A percentile compares a stretch with the other conserved stretches of the same genome.
phyloP scores from a whole-genome alignment of 805 yeast genomes.

The Kuraishia borneana region DNA sequence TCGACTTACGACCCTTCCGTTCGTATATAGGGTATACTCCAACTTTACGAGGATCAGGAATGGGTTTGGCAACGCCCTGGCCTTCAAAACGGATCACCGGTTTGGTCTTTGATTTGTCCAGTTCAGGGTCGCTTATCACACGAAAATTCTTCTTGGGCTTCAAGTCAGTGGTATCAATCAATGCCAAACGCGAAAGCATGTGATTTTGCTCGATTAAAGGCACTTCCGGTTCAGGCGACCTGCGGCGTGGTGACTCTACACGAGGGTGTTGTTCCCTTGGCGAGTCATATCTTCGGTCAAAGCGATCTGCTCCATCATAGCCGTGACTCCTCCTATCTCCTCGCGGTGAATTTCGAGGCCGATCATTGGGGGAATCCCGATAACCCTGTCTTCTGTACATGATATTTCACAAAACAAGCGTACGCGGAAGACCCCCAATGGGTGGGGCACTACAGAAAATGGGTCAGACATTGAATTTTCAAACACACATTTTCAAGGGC shows the following conservation, averaged over 20 bases:
- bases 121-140: slow-evolving; percentile 41
- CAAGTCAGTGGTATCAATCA: not conserved
- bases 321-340: not conserved
- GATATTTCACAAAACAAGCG: too few relatives aligned
- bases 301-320: not conserved
- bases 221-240: not conserved
- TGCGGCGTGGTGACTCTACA: not conserved
- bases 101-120: slow-evolving; percentile 27
- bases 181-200: not conserved
- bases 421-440: too few relatives aligned
- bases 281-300: not conserved
- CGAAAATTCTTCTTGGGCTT: slow-evolving; percentile 21
- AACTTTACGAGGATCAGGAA: slow-evolving; percentile 34
- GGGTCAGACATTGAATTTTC: too few relatives aligned
- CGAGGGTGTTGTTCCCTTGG: not conserved
- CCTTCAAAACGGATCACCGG: slow-evolving; percentile 23
- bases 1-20: slow-evolving; percentile 9
- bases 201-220: not conserved
- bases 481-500: too few relatives aligned
- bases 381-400: too few relatives aligned
- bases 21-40: slow-evolving; percentile 14
- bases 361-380: too few relatives aligned
- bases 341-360: too few relatives aligned
- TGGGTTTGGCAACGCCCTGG: slow-evolving; percentile 11
- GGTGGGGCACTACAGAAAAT: too few relatives aligned